phyloP scores from a whole-genome alignment of 1,284 basidiomycete genomes.

The Mycena sp. region DNA sequence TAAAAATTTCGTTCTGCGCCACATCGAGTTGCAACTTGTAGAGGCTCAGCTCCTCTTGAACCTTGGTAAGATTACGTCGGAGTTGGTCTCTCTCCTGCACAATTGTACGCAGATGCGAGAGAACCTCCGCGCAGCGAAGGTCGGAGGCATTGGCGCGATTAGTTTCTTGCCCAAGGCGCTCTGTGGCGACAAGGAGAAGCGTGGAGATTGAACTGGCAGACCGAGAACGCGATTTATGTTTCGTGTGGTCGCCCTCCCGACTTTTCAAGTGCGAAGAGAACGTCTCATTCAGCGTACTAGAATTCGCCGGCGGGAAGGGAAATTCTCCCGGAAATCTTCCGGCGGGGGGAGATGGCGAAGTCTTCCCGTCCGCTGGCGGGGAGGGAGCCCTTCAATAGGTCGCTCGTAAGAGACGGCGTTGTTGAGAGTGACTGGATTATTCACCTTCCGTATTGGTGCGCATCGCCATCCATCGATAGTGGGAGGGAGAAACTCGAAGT shows the following conservation, averaged over 20 bases:
- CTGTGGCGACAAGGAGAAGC: constrained; percentile 42
- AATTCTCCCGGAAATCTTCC: constrained; percentile 5
- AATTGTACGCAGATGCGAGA: constrained; percentile 39
- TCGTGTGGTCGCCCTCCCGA: background rate
- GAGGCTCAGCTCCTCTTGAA: constrained; percentile 45
- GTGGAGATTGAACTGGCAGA: constrained; percentile 36
- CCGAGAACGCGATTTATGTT: constrained; percentile 17
- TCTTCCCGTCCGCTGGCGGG: background rate
- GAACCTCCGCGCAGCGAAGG: constrained; percentile 38
- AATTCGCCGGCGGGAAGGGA: constrained; percentile 5
- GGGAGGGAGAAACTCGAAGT: background rate
- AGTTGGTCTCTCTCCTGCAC: constrained; percentile 35
- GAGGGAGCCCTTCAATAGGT: background rate
- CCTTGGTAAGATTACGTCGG: constrained; percentile 43
- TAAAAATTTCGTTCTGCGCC: constrained; percentile 53
- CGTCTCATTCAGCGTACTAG: constrained; percentile 3
- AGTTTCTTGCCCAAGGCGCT: constrained; percentile 44
- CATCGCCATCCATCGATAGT: constrained; percentile 15
- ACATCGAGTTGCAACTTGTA: constrained; percentile 51
- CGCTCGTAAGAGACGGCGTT: background rate
- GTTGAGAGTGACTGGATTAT: background rate
- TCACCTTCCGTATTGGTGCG: background rate
- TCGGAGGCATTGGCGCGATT: constrained; percentile 46
- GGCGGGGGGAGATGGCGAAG: background rate
- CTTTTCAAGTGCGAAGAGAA: constrained; percentile 7